Evolutionary conservation across 768 basidiomycete species (phyloP), one percentile per base, ranked within the genome.

Genomic region (Neoboletus magnificus): DNA sequence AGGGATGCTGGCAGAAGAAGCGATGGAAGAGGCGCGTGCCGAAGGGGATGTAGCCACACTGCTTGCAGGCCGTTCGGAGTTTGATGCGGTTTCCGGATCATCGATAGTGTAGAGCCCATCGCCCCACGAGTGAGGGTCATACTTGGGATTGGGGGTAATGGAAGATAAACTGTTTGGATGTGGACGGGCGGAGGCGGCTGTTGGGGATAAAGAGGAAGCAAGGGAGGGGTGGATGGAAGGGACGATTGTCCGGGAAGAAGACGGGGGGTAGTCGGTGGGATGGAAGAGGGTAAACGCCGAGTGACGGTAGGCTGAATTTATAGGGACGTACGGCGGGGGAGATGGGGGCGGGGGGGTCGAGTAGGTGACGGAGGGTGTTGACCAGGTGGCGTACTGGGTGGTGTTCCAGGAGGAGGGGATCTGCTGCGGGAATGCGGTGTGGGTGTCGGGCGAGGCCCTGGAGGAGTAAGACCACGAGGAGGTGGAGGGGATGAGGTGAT

Each of bases 11-110:
- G 60, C 32, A 33, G 71, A 63, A 37, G 72, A 63, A n/a, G 65
- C 56, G 56, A 69, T 68, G 52, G 70, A 72, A n/a, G 69, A 70
- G 16, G 70, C 65, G 60, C 70, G 70, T 66, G 66, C 66, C 0
- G 71, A 71, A 61, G 71, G 70, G 60, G 70, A 72, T 16, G 71
- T 56, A n/a, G 67, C 70, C 49, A 67, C 64, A 60, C 61, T 72
- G 68, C 66, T 68, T 57, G 59, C 69, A 48, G 69, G 69, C 54
- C 65, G 65, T 65, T 71, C 62, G 61, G 69, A 71, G 67, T 72
- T 68, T 44, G 71, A 64, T 67, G 65, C 58, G 35, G 70, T 64
- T 46, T 69, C 67, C 50, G 71, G 61, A 56, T 71, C 65, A 59
- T 71, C 69, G 52, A 71, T 60, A 20, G 71, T 67, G 47, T 71